Percentiles rank a stretch among this genome's conserved stretches.
phyloP scores from a whole-genome alignment of 2,329 filamentous ascomycete species.

The Dactylonectria estremocensis region DNA sequence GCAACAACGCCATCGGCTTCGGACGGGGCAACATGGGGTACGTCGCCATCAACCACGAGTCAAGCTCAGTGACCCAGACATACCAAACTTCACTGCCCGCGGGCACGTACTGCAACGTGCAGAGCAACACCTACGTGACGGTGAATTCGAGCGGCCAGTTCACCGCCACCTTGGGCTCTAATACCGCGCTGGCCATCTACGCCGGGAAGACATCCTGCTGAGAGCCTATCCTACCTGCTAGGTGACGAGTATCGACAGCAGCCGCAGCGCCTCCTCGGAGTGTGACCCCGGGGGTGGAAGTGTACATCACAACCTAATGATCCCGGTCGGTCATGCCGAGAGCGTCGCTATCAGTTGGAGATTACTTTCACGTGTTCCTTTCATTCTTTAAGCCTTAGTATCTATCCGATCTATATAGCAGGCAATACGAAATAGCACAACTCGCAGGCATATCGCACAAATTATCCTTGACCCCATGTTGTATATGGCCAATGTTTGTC shows the following conservation, averaged over 20 bases:
- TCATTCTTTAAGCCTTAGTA: neutral
- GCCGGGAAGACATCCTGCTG: neutral
- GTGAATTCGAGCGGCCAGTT: neutral
- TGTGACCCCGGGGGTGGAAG: neutral
- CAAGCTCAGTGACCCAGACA: neutral
- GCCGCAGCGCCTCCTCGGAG: neutral
- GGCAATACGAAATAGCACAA: neutral
- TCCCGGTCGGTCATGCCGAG: neutral
- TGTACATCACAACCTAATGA: neutral
- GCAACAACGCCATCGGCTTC: neutral
- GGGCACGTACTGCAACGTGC: neutral
- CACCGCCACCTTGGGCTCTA: neutral
- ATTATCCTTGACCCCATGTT: neutral
- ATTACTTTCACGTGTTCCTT: neutral
- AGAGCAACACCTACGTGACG: neutral
- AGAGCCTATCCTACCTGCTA: neutral
- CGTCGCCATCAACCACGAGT: neutral
- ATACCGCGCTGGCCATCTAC: neutral
- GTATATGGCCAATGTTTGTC: neutral
- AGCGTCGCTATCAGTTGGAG: neutral
- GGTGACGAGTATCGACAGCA: neutral
- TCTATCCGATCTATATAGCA: neutral
- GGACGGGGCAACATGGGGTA: neutral
- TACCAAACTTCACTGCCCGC: neutral
- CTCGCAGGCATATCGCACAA: neutral